Evolutionary conservation across 164 flowering plant genomes (phyloP).

Genomic region (Amborella trichopoda): DNA sequence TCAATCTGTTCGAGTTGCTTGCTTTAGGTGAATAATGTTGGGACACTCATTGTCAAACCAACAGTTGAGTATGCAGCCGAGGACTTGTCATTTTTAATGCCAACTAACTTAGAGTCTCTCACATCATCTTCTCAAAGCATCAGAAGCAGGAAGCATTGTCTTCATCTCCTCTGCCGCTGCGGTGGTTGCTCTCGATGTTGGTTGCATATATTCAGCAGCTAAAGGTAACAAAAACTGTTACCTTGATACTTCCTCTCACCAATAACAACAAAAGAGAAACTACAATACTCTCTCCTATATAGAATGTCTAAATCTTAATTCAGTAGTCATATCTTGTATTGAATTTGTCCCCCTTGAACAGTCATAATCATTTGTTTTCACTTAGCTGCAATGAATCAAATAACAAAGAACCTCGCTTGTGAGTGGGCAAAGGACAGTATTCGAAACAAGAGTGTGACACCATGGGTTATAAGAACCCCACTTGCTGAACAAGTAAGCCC

Average conservation of each 20-base stretch:
- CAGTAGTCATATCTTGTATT: too few species aligned
- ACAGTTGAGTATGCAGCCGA: slow-evolving; percentile 25
- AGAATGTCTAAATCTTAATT: too few species aligned
- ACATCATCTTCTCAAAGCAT: slow-evolving; percentile 40
- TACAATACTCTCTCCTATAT: too few species aligned
- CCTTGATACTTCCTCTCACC: slow-evolving; percentile 64
- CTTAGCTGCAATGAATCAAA: slow-evolving; percentile 16
- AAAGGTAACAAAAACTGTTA: slow-evolving; percentile 52
- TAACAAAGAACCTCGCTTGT: slow-evolving; percentile 20
- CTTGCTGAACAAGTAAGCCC: slow-evolving; percentile 10
- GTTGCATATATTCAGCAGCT: slow-evolving; percentile 26
- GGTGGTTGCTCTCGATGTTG: slow-evolving; percentile 10
- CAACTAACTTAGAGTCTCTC: slow-evolving; percentile 43
- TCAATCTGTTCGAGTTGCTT: background rate
- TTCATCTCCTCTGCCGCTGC: slow-evolving; percentile 34
- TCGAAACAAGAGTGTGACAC: slow-evolving; percentile 14
- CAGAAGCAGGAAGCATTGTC: slow-evolving; percentile 31
- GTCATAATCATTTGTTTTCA: too few species aligned
- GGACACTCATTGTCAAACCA: slow-evolving; percentile 21
- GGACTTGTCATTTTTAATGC: slow-evolving; percentile 24
- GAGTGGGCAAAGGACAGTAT: slow-evolving; percentile 23
- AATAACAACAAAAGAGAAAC: slow-evolving; percentile 39
- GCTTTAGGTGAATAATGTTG: slow-evolving; percentile 42
- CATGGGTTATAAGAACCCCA: slow-evolving; percentile 13
- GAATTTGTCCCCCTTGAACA: too few species aligned